A percentile compares a stretch with the other conserved stretches of the same genome.
These are phyloP conservation scores for Monosporascus sp. DNA, from an alignment of 2,329 filamentous ascomycete species.

Conservation along the genomic window DNA sequence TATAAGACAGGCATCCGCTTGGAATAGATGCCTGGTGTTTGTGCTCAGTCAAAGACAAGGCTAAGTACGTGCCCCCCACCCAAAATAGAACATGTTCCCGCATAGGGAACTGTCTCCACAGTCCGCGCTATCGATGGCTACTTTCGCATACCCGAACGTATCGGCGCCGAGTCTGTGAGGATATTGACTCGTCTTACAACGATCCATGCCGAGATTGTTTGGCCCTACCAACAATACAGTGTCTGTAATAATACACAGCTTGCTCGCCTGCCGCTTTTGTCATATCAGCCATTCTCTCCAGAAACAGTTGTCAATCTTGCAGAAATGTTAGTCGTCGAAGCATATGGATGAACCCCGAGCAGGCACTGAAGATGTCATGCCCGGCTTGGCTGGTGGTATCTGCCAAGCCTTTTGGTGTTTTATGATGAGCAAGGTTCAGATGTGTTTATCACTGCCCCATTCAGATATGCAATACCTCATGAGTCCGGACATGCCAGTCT, in stretches of 20 bases:
- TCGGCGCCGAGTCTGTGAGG: too few species aligned
- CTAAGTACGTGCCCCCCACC: too few species aligned
- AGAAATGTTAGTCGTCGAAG: background rate
- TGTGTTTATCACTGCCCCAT: background rate
- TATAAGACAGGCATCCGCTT: background rate
- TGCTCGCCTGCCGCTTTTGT: background rate
- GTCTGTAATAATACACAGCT: background rate
- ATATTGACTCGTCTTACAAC: too few species aligned
- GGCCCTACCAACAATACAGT: too few species aligned
- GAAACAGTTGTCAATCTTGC: background rate
- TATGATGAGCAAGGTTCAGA: background rate
- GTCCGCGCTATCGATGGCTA: background rate
- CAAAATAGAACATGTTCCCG: background rate
- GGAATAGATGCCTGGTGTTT: background rate
- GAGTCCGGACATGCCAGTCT: background rate
- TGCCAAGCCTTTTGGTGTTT: background rate
- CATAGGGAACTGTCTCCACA: background rate
- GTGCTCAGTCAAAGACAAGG: too few species aligned
- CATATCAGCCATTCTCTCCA: background rate
- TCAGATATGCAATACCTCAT: background rate
- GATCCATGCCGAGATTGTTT: too few species aligned
- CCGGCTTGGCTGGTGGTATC: background rate
- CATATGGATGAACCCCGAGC: background rate
- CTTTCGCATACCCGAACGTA: background rate
- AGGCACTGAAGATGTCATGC: background rate